Percentiles rank a stretch among this genome's conserved stretches.
Conservation (phyloP, 2,329 filamentous ascomycete species). For the Hypoxylon sp. region DNA sequence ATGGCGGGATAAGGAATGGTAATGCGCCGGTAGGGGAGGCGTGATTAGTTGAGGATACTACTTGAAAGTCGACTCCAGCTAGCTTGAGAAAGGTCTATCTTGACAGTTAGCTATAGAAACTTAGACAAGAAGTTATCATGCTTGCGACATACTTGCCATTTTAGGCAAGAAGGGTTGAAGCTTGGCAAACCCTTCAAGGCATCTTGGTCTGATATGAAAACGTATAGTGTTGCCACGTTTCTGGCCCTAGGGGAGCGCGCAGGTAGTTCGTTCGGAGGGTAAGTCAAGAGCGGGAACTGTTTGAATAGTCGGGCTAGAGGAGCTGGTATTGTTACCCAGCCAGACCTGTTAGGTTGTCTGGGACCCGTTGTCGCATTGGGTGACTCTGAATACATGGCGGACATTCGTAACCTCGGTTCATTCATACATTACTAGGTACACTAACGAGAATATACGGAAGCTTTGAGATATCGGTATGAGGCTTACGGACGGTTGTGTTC, state of each 20-base stretch:
- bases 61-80: conserved; percentile 75
- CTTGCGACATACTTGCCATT: conserved; percentile 82
- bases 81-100: conserved; percentile 85
- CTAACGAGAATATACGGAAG: neutral
- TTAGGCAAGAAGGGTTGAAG: conserved; percentile 93
- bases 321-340: conserved; percentile 74
- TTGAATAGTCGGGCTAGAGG: conserved; percentile 89
- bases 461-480: neutral
- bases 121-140: conserved; percentile 2
- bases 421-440: neutral
- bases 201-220: conserved; percentile 80
- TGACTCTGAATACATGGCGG: conserved; percentile 31
- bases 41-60: conserved; percentile 87
- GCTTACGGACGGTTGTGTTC: neutral
- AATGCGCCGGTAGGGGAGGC: conserved; percentile 90
- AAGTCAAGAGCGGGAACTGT: conserved; percentile 82
- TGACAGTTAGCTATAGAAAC: conserved; percentile 14
- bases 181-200: conserved; percentile 76
- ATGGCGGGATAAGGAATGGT: conserved; percentile 82
- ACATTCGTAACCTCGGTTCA: conserved; percentile 1
- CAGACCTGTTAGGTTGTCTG: conserved; percentile 48
- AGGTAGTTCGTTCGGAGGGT: conserved; percentile 80
- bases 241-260: conserved; percentile 61
- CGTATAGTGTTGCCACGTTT: conserved; percentile 73
- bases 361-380: conserved; percentile 37